Conservation (phyloP, 805 yeast species). For the Brettanomyces naardenensis region DNA sequence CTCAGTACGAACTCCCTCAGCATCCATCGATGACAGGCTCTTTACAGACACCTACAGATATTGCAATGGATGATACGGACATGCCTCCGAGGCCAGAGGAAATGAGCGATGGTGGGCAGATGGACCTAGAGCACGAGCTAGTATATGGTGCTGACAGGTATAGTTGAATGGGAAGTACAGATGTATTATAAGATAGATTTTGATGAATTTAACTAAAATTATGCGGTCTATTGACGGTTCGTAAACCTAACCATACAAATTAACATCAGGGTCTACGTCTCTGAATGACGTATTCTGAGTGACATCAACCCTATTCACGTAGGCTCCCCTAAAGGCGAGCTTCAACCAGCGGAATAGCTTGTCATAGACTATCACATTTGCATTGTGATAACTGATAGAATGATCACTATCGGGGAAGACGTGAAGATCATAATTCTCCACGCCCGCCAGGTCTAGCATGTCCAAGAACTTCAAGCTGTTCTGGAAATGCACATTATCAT, state of each 20-base stretch:
- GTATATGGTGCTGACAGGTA: conserved; percentile 62
- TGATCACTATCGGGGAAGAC: conserved; percentile 82
- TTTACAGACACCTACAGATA: conserved; percentile 36
- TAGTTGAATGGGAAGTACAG: conserved; percentile 3
- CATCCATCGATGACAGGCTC: conserved; percentile 20
- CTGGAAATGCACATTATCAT: conserved; percentile 95
- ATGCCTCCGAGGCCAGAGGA: conserved; percentile 61
- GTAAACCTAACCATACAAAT: neutral
- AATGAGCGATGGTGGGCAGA: conserved; percentile 24
- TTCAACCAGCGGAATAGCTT: conserved; percentile 57
- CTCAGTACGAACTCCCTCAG: conserved; percentile 18
- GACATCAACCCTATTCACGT: no score
- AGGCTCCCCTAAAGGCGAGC: conserved; percentile 49
- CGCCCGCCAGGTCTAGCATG: conserved; percentile 54
- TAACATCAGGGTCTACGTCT: neutral
- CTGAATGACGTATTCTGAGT: no score
- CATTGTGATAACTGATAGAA: conserved; percentile 64
- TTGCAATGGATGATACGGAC: conserved; percentile 38
- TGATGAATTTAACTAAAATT: neutral
- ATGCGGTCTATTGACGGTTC: neutral
- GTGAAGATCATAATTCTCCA: conserved; percentile 79
- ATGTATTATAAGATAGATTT: no score
- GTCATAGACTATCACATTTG: conserved; percentile 60
- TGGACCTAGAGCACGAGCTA: conserved; percentile 55
- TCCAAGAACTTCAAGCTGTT: conserved; percentile 77